These are phyloP conservation scores for Aspergillus sp. DNA, from an alignment of 2,329 filamentous ascomycete species.

Conservation along the genomic window DNA sequence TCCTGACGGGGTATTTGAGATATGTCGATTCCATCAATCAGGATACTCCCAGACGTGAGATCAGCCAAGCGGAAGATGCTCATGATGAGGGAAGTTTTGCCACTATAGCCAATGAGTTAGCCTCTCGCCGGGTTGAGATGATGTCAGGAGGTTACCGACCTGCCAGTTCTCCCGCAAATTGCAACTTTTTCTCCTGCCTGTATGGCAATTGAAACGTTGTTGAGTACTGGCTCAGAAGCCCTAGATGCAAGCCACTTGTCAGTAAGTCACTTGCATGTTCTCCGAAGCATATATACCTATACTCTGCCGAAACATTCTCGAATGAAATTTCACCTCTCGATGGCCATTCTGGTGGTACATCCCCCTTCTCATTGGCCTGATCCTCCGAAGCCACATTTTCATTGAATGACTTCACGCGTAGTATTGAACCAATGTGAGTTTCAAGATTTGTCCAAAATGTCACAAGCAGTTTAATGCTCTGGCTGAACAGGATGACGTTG, in stretches of 20 bases:
- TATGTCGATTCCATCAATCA: constrained; percentile 45
- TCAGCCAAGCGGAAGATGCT: constrained; percentile 46
- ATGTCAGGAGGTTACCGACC: constrained; percentile 19
- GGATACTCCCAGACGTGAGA: constrained; percentile 39
- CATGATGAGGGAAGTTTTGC: constrained; percentile 45
- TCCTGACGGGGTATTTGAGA: constrained; percentile 37
- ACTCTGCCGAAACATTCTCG: constrained; percentile 45
- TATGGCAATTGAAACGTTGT: constrained; percentile 49
- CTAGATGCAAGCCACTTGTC: constrained; percentile 11
- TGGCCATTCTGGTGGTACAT: constrained; percentile 45
- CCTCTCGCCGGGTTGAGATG: not conserved
- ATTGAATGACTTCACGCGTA: constrained; percentile 55
- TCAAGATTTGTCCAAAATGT: constrained; percentile 59
- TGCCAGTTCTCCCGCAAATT: constrained; percentile 43
- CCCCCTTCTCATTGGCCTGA: constrained; percentile 38
- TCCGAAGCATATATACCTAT: constrained; percentile 31
- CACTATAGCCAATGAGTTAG: constrained; percentile 25
- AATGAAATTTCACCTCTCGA: constrained; percentile 44
- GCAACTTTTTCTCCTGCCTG: constrained; percentile 41
- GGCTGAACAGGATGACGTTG: constrained; percentile 55
- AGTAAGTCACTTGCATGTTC: constrained; percentile 1
- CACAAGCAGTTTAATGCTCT: constrained; percentile 52
- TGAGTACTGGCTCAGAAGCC: constrained; percentile 40
- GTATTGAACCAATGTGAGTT: constrained; percentile 58
- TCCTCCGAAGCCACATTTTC: constrained; percentile 47